phyloP scores from a whole-genome alignment of 2,329 filamentous ascomycete genomes.

The Verticillium isaacii region DNA sequence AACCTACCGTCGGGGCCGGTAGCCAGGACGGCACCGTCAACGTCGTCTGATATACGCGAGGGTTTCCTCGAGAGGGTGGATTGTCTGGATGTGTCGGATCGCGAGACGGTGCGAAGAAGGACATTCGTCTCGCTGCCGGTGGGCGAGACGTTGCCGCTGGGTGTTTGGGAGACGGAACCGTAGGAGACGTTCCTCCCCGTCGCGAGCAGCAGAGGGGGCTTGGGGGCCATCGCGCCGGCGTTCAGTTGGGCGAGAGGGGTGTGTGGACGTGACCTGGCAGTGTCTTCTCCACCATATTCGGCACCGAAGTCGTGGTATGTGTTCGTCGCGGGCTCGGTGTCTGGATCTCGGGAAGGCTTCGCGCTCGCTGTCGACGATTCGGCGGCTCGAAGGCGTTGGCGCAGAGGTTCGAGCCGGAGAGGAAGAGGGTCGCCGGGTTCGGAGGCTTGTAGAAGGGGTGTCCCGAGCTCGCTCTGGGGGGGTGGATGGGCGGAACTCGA shows the following conservation, averaged over 20 bases:
- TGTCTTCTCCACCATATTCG: slow-evolving; percentile 13
- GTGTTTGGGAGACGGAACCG: slow-evolving; percentile 30
- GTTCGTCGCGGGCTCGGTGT: background rate
- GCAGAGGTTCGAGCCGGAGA: background rate
- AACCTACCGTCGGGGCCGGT: slow-evolving; percentile 50
- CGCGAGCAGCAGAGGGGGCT: slow-evolving; percentile 26
- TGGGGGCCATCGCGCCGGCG: slow-evolving; percentile 12
- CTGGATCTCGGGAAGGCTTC: background rate
- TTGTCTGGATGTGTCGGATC: slow-evolving; percentile 17
- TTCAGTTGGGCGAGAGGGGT: slow-evolving; percentile 8
- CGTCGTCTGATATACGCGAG: slow-evolving; percentile 40
- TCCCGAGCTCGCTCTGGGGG: background rate
- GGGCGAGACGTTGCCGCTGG: slow-evolving; percentile 29
- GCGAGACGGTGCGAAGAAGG: slow-evolving; percentile 13
- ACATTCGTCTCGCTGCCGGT: slow-evolving; percentile 24
- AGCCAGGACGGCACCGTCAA: slow-evolving; percentile 46
- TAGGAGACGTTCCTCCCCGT: slow-evolving; percentile 25
- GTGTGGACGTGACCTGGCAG: background rate
- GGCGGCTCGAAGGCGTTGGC: background rate
- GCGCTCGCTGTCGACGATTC: background rate
- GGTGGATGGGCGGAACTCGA: background rate
- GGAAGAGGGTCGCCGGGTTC: slow-evolving; percentile 1
- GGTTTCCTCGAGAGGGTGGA: slow-evolving; percentile 26
- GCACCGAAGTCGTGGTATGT: background rate
- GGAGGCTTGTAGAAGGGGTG: background rate